Base-by-base conservation (phyloP, 1,139 yeast genomes). In the Saccharomycopsis crataegensis region DNA sequence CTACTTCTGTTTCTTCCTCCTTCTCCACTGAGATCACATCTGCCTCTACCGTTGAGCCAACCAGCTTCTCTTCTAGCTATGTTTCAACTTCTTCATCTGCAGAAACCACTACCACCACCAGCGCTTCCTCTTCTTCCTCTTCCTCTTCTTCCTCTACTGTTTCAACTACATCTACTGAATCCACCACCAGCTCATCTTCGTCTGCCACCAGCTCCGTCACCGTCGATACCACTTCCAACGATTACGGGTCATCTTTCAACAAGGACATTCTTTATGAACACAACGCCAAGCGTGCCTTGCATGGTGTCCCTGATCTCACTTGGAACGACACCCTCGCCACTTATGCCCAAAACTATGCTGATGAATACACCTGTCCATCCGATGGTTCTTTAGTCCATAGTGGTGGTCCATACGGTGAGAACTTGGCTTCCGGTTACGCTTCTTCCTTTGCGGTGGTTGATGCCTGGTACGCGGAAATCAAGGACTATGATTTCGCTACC, bases 401-500 rank as follows among this genome's bases (percentile, higher is more conserved):
- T 50, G 87, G 86, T 55, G 93, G 93, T 55, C 69, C 74, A 52
- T 85, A 78, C 71, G 96, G 96, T 66, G 96, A 90, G 73, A 90
- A 90, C 76, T 76, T 90, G 66, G 96, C 95, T 52, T 73, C 80
- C 53, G 96, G 96, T 55, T 78, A 75, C 69, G 59, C 75, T 47
- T 49, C 56, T 42, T 58, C 58, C 31, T 72, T 74, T 34, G 86
- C 79, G 47, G 88, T 89, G 48, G 82, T 87, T 56, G 76, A 79
- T 47, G 96, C 93, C 53, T 90, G 96, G 97, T 89, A 87, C 74
- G 69, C 74, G 59, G 96, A 88, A 72, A 82, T 82, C 61, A 60
- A 64, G 9, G 60, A 67, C 55, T 88, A 86, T 74, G 73, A 82
- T 70, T 85, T 72, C 70, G 60, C 67, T 31, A 63, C 71, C 58